Percentiles rank a stretch among this genome's conserved stretches.
Conservation (phyloP, 208 protist genomes). For the Wallacemonas collosoma region DNA sequence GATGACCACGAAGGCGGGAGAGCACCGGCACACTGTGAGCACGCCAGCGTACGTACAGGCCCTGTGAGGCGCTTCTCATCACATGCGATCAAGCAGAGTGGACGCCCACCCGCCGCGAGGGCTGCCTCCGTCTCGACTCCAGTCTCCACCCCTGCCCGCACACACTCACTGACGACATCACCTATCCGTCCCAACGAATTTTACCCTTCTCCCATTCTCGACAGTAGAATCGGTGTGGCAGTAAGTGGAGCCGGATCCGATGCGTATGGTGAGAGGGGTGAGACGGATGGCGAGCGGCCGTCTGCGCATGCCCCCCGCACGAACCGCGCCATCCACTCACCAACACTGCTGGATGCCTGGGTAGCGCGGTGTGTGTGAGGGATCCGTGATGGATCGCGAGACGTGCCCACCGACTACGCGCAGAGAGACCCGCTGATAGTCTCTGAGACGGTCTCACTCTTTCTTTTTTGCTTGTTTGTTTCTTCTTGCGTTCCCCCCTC, state of each 20-base stretch:
- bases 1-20: too few species aligned
- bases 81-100: conserved; percentile 11
- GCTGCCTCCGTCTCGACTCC: neutral
- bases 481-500: too few species aligned
- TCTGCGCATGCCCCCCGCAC: neutral
- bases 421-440: too few species aligned
- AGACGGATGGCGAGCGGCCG: neutral
- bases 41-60: too few species aligned
- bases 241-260: conserved; percentile 8
- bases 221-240: neutral
- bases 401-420: too few species aligned
- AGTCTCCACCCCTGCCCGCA: neutral
- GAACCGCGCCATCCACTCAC: neutral
- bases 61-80: neutral
- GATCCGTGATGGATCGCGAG: too few species aligned
- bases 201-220: conserved; percentile 1
- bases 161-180: neutral
- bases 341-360: neutral
- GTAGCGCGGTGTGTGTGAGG: neutral
- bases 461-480: too few species aligned
- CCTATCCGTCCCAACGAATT: neutral
- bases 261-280: neutral
- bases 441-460: too few species aligned
- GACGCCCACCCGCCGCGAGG: neutral
- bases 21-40: too few species aligned